phyloP scores from a whole-genome alignment of 2,329 filamentous ascomycete genomes.

The Xenosphaeropsis pyriputrescens region DNA sequence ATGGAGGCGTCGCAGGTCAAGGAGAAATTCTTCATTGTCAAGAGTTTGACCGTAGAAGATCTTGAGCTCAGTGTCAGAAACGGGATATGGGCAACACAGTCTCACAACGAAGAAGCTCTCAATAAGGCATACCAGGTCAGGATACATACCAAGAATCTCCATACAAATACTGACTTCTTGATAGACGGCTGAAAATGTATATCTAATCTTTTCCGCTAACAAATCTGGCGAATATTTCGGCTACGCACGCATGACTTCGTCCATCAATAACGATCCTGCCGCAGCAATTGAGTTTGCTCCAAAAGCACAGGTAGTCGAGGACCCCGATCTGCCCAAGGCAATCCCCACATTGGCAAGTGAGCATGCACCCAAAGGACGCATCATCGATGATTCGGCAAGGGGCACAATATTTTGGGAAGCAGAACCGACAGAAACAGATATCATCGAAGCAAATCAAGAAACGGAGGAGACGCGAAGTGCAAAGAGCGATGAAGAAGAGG shows the following conservation, averaged over 20 bases:
- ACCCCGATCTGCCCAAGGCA: slow-evolving; percentile 59
- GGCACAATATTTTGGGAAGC: slow-evolving; percentile 97
- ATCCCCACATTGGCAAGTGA: slow-evolving; percentile 69
- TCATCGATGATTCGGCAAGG: slow-evolving; percentile 85
- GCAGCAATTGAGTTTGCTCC: slow-evolving; percentile 57
- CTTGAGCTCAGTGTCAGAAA: slow-evolving; percentile 78
- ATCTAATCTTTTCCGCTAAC: slow-evolving; percentile 89
- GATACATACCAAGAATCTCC: background rate
- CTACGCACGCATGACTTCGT: slow-evolving; percentile 79
- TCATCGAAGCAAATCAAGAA: slow-evolving; percentile 23
- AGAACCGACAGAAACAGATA: slow-evolving; percentile 40
- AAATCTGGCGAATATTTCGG: slow-evolving; percentile 97
- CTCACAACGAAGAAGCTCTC: slow-evolving; percentile 75
- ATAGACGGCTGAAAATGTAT: slow-evolving; percentile 70
- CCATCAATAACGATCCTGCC: slow-evolving; percentile 63
- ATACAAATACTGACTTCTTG: background rate
- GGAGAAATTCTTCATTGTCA: slow-evolving; percentile 83
- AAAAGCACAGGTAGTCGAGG: slow-evolving; percentile 40
- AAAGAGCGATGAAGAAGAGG: slow-evolving; percentile 22
- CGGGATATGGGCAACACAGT: slow-evolving; percentile 86
- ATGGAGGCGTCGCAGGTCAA: slow-evolving; percentile 17
- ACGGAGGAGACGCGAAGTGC: slow-evolving; percentile 25
- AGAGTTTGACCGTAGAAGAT: slow-evolving; percentile 84
- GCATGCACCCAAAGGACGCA: slow-evolving; percentile 65
- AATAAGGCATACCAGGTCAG: slow-evolving; percentile 72